phyloP scores from a whole-genome alignment of 2,329 filamentous ascomycete species.

The Fusarium aywerte region DNA sequence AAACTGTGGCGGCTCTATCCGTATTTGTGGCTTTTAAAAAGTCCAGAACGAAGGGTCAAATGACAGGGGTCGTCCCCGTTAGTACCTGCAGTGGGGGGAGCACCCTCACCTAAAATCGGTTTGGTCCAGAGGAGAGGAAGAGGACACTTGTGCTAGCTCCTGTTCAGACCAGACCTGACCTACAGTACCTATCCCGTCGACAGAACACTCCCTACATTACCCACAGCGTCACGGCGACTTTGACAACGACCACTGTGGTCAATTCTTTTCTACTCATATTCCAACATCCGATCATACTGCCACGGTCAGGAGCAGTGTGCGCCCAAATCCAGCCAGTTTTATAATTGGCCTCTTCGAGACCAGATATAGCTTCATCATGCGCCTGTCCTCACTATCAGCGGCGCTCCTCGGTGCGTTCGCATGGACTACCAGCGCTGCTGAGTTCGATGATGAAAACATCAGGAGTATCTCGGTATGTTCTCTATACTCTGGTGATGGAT shows the following conservation, averaged over 20 bases:
- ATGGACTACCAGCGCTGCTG: constrained; percentile 61
- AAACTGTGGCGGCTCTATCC: constrained; percentile 8
- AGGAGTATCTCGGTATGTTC: constrained; percentile 63
- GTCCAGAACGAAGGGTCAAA: constrained; percentile 13
- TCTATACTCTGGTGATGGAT: background rate
- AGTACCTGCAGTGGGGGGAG: constrained; percentile 42
- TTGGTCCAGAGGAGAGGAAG: constrained; percentile 35
- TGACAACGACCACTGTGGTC: constrained; percentile 35
- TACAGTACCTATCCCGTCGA: constrained; percentile 10
- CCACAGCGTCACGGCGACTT: constrained; percentile 42
- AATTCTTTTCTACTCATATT: constrained; percentile 19
- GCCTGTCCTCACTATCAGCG: constrained; percentile 60
- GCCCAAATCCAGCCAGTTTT: constrained; percentile 32
- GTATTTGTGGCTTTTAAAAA: constrained; percentile 21
- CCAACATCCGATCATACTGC: constrained; percentile 20
- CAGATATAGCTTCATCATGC: constrained; percentile 54
- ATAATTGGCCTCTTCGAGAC: constrained; percentile 33
- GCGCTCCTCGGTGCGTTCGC: constrained; percentile 62
- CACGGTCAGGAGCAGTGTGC: constrained; percentile 39
- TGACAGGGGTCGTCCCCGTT: constrained; percentile 10
- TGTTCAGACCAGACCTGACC: constrained; percentile 27
- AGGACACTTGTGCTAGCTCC: constrained; percentile 49
- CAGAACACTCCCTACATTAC: constrained; percentile 38
- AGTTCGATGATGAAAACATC: constrained; percentile 58
- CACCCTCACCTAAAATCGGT: constrained; percentile 43